Conservation (phyloP, 495 filamentous ascomycete species). For the Neurospora intermedia region DNA sequence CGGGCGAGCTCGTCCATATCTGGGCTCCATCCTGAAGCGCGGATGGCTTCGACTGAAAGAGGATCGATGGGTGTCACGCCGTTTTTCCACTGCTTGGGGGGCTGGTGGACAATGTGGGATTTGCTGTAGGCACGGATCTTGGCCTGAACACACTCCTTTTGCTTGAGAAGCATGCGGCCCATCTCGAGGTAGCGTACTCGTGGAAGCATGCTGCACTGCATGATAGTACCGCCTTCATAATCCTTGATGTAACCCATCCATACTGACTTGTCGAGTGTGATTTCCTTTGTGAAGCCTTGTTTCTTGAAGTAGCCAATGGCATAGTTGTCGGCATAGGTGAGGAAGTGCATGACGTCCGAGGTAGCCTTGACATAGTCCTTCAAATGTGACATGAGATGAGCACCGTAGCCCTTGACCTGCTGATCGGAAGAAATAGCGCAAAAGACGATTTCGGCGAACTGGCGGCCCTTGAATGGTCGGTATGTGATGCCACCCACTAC, state of each 20-base stretch:
- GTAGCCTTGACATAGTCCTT: slow-evolving; percentile 99
- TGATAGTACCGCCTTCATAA: slow-evolving; percentile 97
- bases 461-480: slow-evolving; percentile 82
- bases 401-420: slow-evolving; percentile 97
- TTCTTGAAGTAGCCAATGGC: slow-evolving; percentile 99
- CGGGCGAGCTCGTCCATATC: slow-evolving; percentile 97
- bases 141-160: slow-evolving; percentile 86
- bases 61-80: slow-evolving; percentile 60
- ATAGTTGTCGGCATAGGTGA: slow-evolving; percentile 98
- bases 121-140: slow-evolving; percentile 90
- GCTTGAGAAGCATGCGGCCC: slow-evolving; percentile 92
- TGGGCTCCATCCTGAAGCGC: slow-evolving; percentile 84
- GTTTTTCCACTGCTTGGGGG: slow-evolving; percentile 71
- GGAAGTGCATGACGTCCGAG: slow-evolving; percentile 93
- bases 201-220: slow-evolving; percentile 98
- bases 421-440: slow-evolving; percentile 97
- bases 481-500: slow-evolving; percentile 97
- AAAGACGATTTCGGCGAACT: slow-evolving; percentile 97
- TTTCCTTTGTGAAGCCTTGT: slow-evolving; percentile 97
- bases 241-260: slow-evolving; percentile 99
- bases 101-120: slow-evolving; percentile 75
- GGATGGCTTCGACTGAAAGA: slow-evolving; percentile 70
- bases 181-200: slow-evolving; percentile 88
- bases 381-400: slow-evolving; percentile 93
- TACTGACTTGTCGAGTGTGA: slow-evolving; percentile 75